Conservation (phyloP, 2,329 filamentous ascomycete genomes). For the Botrytis porri region DNA sequence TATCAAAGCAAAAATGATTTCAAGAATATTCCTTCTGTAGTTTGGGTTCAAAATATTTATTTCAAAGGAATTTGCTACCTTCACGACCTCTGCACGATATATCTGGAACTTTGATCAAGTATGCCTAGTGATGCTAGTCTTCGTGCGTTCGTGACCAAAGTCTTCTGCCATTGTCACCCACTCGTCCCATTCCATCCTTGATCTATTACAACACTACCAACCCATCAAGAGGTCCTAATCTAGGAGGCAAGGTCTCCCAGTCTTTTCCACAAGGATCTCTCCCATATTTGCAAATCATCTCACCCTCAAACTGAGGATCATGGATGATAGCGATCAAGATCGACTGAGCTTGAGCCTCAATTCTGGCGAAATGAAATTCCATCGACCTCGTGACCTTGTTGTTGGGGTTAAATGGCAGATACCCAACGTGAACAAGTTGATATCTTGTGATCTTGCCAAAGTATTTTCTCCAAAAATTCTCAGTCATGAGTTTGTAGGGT, state of each 20-base stretch:
- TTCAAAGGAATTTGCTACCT: background rate
- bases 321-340: conserved; percentile 8
- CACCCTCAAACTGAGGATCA: background rate
- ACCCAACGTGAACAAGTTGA: background rate
- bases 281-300: conserved; percentile 3
- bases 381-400: background rate
- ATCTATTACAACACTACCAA: background rate
- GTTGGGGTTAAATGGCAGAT: background rate
- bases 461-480: background rate
- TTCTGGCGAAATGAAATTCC: conserved; percentile 22
- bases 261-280: background rate
- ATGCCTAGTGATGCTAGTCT: background rate
- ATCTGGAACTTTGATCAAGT: background rate
- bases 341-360: conserved; percentile 21
- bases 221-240: accelerated
- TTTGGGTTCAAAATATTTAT: background rate
- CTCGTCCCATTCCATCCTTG: accelerated
- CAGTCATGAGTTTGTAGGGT: background rate
- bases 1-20: background rate
- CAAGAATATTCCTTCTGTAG: background rate
- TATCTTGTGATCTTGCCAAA: background rate
- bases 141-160: background rate
- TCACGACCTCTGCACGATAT: background rate
- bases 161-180: too few relatives aligned
- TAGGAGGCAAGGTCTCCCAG: background rate